Conservation (phyloP, 169 alveolate genomes). For the Plasmodium cynomolgi region DNA sequence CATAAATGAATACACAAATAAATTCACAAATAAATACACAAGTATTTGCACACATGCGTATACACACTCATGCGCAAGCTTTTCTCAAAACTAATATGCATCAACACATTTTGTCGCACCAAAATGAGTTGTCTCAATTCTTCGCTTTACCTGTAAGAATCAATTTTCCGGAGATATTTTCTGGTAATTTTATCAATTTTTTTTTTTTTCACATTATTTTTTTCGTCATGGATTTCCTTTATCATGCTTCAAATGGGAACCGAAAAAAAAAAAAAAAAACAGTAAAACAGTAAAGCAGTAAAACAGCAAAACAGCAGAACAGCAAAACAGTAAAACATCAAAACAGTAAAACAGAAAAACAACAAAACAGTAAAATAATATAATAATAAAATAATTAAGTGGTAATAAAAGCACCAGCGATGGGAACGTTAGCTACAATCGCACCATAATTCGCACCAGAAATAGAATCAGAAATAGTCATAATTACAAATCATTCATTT, state of each 20-base stretch:
- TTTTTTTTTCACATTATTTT: slow-evolving; percentile 39
- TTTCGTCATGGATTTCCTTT: slow-evolving; percentile 55
- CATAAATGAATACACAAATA: neutral
- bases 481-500: neutral
- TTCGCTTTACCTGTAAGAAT: slow-evolving; percentile 63
- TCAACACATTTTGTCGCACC: neutral
- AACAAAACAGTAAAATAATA: neutral
- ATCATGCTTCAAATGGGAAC: slow-evolving; percentile 23
- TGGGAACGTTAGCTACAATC: neutral
- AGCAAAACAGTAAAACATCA: neutral
- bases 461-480: neutral
- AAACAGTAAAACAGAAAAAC: too few relatives aligned
- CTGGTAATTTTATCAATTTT: slow-evolving; percentile 72
- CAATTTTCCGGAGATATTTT: slow-evolving; percentile 56
- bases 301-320: neutral
- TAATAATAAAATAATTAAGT: neutral
- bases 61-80: neutral
- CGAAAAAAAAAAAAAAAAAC: slow-evolving; percentile 9
- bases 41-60: neutral
- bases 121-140: neutral
- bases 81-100: neutral
- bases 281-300: neutral
- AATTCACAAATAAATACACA: neutral
- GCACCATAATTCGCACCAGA: neutral
- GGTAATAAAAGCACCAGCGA: neutral